phyloP scores from a whole-genome alignment of 257 asterid species.

The Cynanchum wilfordii region DNA sequence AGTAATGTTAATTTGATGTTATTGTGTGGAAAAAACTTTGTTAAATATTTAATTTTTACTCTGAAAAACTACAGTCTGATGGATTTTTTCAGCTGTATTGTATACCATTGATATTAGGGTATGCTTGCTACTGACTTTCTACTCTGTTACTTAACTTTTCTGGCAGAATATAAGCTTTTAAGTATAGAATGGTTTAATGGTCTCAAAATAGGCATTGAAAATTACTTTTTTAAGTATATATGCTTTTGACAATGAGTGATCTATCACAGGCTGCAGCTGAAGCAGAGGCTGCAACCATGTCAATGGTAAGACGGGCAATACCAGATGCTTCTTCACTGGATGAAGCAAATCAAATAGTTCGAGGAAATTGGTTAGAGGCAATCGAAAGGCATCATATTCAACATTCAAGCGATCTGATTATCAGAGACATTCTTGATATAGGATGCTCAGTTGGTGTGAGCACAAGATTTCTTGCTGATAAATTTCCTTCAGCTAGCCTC shows the following conservation, averaged over 20 bases:
- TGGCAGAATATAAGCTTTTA: background rate
- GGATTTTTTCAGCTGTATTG: background rate
- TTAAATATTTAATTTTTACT: background rate
- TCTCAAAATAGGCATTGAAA: background rate
- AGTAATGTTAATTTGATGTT: background rate
- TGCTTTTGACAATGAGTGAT: background rate
- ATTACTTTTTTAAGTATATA: background rate
- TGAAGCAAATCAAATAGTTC: conserved; percentile 77
- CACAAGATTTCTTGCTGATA: conserved; percentile 67
- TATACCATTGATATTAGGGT: background rate
- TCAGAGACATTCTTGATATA: conserved; percentile 65
- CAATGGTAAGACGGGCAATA: conserved; percentile 69
- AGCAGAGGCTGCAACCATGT: conserved; percentile 94
- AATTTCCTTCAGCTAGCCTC: conserved; percentile 60
- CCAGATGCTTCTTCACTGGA: conserved; percentile 77
- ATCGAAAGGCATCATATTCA: conserved; percentile 59
- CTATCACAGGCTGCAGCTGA: conserved; percentile 90
- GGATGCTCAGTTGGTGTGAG: conserved; percentile 97
- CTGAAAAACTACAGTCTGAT: background rate
- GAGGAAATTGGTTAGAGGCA: conserved; percentile 90
- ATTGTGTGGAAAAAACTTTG: no score
- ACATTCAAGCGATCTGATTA: conserved; percentile 35
- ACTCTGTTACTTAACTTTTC: background rate
- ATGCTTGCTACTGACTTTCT: background rate
- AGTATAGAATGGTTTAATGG: background rate